Evolutionary conservation across 73 alveolate species (phyloP), one percentile per base, ranked within the genome.

Genomic region (Stentor coeruleus): DNA sequence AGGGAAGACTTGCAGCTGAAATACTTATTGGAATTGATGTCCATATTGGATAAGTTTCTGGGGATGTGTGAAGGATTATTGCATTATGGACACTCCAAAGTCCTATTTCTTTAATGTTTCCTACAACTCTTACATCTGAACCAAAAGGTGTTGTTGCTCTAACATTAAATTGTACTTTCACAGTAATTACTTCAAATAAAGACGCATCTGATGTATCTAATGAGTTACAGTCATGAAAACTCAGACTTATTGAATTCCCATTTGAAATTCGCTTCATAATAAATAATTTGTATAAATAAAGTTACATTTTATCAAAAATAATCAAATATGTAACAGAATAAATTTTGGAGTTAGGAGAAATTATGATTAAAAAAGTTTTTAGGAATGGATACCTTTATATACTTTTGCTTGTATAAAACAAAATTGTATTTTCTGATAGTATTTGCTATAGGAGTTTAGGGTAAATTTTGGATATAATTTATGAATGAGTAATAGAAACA

Each of bases 11-110:
- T 6, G 66, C 6, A 20, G 20, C 20, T 49, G 66, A 49, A 20
- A 49, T 20, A 11, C 28, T 11, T 49, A 49, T 49, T 20, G 66
- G 28, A 6, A 11, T 49, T 49, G 66, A 49, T 49, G 66, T 11
- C 66, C 66, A 49, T 49, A 49, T 49, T 49, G 66, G 66, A 20
- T 49, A 49, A 20, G 66, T 49, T 20, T 49, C 66, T 49, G 66
- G 66, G 20, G 66, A 11, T 49, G 66, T 49, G 66, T 49, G 20
- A 11, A 49, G 20, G 6, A 20, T 6, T 11, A 49, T 49, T 49
- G 66, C 6, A 20, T 49, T 49, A 11, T 6, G 20, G 6, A 20
- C 28, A 20, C 20, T 49, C 66, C 66, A 49, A 49, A 6, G 6
- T 49, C 66, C 66, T 6, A 49, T 6, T 20, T 49, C 66, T 49